These are phyloP conservation scores for Sorghum bicolor DNA, from an alignment of 176 grass and related monocot genomes.

Conservation along the genomic window DNA sequence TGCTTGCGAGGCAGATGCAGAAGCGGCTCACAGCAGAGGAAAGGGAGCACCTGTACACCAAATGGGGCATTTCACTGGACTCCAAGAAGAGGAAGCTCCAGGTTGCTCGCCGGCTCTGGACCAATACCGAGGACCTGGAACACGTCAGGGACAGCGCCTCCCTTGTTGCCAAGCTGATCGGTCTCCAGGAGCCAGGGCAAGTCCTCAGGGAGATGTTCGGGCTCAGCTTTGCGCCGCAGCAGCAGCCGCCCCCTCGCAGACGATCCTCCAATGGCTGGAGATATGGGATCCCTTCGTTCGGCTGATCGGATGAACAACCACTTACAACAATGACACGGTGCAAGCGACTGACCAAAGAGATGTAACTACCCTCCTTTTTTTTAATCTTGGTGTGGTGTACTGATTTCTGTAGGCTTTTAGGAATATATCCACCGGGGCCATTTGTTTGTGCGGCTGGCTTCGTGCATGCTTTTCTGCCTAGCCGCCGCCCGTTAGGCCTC, in stretches of 20 bases:
- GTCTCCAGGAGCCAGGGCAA: constrained; percentile 67
- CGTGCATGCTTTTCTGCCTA: constrained; percentile 20
- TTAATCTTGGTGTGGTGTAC: neutral
- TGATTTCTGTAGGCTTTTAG: constrained; percentile 20
- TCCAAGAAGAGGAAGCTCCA: constrained; percentile 92
- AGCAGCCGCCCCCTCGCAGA: constrained; percentile 25
- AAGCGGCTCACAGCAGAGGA: constrained; percentile 53
- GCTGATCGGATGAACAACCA: constrained; percentile 26
- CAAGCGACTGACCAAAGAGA: constrained; percentile 35
- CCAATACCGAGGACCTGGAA: constrained; percentile 56
- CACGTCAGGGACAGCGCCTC: constrained; percentile 85
- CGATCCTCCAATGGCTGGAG: constrained; percentile 70
- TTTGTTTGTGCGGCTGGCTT: constrained; percentile 25
- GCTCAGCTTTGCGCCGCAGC: constrained; percentile 80
- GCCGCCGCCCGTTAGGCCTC: neutral
- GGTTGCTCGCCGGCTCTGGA: constrained; percentile 68
- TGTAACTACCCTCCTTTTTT: neutral
- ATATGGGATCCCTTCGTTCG: constrained; percentile 57
- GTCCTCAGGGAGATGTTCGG: constrained; percentile 96
- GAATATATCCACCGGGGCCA: neutral
- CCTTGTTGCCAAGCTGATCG: constrained; percentile 68
- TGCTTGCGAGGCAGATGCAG: constrained; percentile 80
- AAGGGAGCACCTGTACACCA: constrained; percentile 69
- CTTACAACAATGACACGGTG: neutral
- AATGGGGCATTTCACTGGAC: constrained; percentile 70